Conservation (phyloP, 768 basidiomycete species). For the Wakefieldia striispora region DNA sequence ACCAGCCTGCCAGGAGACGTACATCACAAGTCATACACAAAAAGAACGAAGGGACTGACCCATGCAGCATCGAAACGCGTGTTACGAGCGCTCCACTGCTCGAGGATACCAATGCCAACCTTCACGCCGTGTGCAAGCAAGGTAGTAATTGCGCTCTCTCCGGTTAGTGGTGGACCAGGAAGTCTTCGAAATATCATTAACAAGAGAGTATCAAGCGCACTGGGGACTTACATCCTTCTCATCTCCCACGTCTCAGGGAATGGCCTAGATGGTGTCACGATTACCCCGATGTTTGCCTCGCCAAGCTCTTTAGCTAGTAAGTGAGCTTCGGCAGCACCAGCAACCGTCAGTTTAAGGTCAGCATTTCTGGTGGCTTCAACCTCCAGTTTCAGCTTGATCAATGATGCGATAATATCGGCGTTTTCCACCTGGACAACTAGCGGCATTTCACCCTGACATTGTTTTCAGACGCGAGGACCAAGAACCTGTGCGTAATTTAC, state of each 20-base stretch:
- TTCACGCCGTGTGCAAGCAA: constrained; percentile 69
- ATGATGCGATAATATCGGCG: constrained; percentile 79
- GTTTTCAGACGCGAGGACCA: neutral
- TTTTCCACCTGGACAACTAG: constrained; percentile 73
- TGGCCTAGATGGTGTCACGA: constrained; percentile 63
- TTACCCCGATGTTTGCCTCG: constrained; percentile 64
- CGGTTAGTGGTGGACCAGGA: constrained; percentile 30
- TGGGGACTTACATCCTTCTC: constrained; percentile 30
- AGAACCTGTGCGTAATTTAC: constrained; percentile 27
- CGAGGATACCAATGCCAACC: constrained; percentile 64
- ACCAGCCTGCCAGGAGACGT: constrained; percentile 33
- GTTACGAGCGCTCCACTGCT: constrained; percentile 72
- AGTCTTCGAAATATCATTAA: constrained; percentile 22
- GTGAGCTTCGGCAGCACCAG: constrained; percentile 68
- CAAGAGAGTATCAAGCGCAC: neutral
- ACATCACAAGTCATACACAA: constrained; percentile 2
- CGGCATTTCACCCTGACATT: constrained; percentile 59
- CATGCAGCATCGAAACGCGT: constrained; percentile 80
- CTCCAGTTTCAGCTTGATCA: constrained; percentile 68
- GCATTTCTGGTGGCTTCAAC: constrained; percentile 47
- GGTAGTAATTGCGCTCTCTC: constrained; percentile 54
- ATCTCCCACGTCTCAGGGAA: constrained; percentile 75
- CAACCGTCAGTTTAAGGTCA: constrained; percentile 55
- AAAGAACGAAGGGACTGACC: constrained; percentile 45
- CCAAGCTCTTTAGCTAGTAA: constrained; percentile 72